Evolutionary conservation across 2,329 filamentous ascomycete species (phyloP), one percentile per base, ranked within the genome.

Genomic region (Exserohilum turcica): DNA sequence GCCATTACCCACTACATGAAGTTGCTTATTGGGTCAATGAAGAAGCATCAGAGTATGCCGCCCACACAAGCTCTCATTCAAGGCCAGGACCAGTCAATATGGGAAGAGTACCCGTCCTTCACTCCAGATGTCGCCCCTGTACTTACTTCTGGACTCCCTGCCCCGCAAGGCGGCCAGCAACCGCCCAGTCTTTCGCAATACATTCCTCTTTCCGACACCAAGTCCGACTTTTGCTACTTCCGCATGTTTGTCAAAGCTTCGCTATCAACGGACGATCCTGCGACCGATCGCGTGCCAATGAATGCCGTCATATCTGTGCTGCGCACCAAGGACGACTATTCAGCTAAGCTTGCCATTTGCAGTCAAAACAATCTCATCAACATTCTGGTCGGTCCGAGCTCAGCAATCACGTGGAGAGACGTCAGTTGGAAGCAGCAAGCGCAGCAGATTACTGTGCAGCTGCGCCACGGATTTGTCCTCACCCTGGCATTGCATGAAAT

Each of bases 321-420:
- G 36, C 86, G 92, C 39, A 84, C 85, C 8, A 83, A 85, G 45
- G 83, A 83, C 16, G 87, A 91, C 48, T 85, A 86, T 51, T 85
- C 86, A 45, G 82, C 92, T 6, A 85, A 87, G 44, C 86, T 92
- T 44, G 79, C 90, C 5, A 81, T 96, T 49, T 86, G 89, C 12
- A 96, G 89, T 72, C 91, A 96, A 74, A 89, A 86, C 62, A 87
- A 89, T 12, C 81, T 88, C 16, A 81, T 96, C 53, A 91, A 92
- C 61, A 77, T 96, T 31, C 79, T 83, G 40, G 86, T 97, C 12
- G 88, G 90, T 64, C 79, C 82, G 21, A 86, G 86, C 65, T 86
- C 86, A 63, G 85, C 83, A 59, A 77, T 80, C 6, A 87, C 84
- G 0, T 96, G 92, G 92, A 85, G 90, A 6, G 89, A 94, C 69